Evolutionary conservation across 352 stramenopile species (phyloP).

Genomic region (Phytopythium oedochilum): DNA sequence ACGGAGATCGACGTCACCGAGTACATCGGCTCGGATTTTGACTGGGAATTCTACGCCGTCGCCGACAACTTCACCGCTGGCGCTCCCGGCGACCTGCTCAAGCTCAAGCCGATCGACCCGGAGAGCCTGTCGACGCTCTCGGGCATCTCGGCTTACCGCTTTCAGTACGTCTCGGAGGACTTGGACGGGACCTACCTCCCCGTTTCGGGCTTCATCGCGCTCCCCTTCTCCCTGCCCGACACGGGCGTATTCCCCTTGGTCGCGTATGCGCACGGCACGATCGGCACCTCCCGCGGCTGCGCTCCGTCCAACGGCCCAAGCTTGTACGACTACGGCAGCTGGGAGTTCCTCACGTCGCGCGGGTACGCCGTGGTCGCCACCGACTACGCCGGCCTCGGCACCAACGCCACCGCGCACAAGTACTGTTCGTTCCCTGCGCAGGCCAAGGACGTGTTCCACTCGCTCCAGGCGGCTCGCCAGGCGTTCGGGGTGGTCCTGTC

Average conservation of each 20-base stretch:
- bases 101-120: constrained; percentile 7
- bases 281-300: constrained; percentile 3
- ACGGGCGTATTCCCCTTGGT: constrained; percentile 5
- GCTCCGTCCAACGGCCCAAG: constrained; percentile 5
- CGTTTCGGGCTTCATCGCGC: constrained; percentile 8
- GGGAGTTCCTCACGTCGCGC: constrained; percentile 5
- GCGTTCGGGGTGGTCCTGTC: constrained; percentile 2
- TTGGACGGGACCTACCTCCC: constrained; percentile 5
- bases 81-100: constrained; percentile 6
- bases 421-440: constrained; percentile 6
- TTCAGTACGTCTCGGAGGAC: constrained; percentile 12
- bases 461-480: constrained; percentile 5
- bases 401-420: constrained; percentile 6
- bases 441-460: constrained; percentile 11
- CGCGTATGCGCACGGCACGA: constrained; percentile 8
- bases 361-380: constrained; percentile 9
- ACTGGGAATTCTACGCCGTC: constrained; percentile 9
- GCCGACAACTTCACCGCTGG: constrained; percentile 5
- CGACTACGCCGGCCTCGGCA: constrained; percentile 10
- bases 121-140: constrained; percentile 4
- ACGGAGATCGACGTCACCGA: background rate
- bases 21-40: constrained; percentile 6
- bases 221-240: constrained; percentile 3
- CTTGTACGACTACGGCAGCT: constrained; percentile 10
- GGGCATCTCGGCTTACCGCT: constrained; percentile 5